Conservation (phyloP, 768 basidiomycete species). For the Cystobasidium tubakii region DNA sequence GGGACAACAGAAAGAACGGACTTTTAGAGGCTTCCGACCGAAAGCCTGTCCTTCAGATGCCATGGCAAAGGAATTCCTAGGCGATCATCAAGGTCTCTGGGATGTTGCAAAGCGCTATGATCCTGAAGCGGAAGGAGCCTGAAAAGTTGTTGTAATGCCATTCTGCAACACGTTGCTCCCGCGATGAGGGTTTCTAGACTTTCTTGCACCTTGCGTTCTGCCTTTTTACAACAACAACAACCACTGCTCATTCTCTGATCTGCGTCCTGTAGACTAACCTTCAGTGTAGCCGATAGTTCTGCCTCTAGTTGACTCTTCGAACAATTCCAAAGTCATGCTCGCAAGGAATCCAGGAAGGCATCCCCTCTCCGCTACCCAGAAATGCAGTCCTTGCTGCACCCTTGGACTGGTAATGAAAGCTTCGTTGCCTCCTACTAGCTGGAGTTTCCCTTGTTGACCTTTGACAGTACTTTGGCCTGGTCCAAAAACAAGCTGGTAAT, state of each 20-base stretch:
- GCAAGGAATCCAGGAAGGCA: conserved; percentile 45
- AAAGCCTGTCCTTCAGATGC: conserved; percentile 57
- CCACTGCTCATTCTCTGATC: background rate
- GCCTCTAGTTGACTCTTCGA: conserved; percentile 35
- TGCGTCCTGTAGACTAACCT: background rate
- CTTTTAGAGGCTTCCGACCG: conserved; percentile 55
- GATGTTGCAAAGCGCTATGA: conserved; percentile 67
- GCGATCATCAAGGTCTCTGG: conserved; percentile 86
- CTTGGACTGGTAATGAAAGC: conserved; percentile 59
- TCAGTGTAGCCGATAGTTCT: conserved; percentile 27
- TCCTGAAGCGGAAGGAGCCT: conserved; percentile 46
- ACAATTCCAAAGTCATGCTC: conserved; percentile 39
- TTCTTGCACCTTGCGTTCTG: background rate
- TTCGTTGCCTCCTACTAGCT: conserved; percentile 41
- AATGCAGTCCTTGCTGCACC: conserved; percentile 67
- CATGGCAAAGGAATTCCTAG: conserved; percentile 77
- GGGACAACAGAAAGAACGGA: conserved; percentile 73
- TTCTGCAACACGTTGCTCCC: background rate
- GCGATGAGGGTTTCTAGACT: background rate
- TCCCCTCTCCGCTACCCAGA: conserved; percentile 42
- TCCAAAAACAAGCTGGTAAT: conserved; percentile 66
- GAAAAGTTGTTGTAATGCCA: background rate
- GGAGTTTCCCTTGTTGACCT: conserved; percentile 31
- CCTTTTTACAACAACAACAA: background rate
- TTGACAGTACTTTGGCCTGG: conserved; percentile 40